Base-by-base conservation (phyloP, 1,284 basidiomycete species). In the Leccinum solheimii region DNA sequence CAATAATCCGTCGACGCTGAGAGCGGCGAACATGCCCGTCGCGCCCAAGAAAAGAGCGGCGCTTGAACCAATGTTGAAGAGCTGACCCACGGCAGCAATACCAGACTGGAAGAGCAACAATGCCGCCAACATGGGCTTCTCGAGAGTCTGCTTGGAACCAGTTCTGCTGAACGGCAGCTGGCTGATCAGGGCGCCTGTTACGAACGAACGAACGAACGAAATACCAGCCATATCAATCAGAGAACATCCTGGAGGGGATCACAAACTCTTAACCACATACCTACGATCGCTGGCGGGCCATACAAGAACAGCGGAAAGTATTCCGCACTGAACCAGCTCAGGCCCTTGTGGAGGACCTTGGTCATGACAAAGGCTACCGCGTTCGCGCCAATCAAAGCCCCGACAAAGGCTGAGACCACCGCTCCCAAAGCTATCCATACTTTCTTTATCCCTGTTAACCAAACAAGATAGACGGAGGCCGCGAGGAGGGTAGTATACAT, bases 311-410 rank as follows among this genome's bases (percentile, higher is more conserved):
- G 68, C 9, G 88, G 86, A 4, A 88, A 83, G 64, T 86, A 83
- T 66, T 95, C 93, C 62, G 83, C 83, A 11, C 83, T 80, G 77
- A 92, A 96, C 94, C 94, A 94, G 73, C 84, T 86, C 80, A 91
- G 81, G 0, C 82, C 82, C 72, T 86, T 89, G 10, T 84, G 81
- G n/a, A 94, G 73, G 0, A 86, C 81, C 2, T 58, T 72, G 14
- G 79, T 75, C 87, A 98, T 91, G 21, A 92, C 64, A 1, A 86
- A 72, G 0, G 96, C 97, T 0, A 92, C 82, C 0, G 83, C 62
- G 67, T 97, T 96, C 2, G 90, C 86, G 1, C 80, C 77, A 1
- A 91, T 53, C 1, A 95, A 50, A 19, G 86, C 79, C 1, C 90
- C 87, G 0, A 85, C 55, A 5, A 88, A 68, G 0, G 86, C 85